A percentile compares a stretch with the other conserved stretches of the same genome.
Evolutionary conservation across 1,139 yeast genomes (phyloP).

Genomic region (Blastobotrys aristatus): DNA sequence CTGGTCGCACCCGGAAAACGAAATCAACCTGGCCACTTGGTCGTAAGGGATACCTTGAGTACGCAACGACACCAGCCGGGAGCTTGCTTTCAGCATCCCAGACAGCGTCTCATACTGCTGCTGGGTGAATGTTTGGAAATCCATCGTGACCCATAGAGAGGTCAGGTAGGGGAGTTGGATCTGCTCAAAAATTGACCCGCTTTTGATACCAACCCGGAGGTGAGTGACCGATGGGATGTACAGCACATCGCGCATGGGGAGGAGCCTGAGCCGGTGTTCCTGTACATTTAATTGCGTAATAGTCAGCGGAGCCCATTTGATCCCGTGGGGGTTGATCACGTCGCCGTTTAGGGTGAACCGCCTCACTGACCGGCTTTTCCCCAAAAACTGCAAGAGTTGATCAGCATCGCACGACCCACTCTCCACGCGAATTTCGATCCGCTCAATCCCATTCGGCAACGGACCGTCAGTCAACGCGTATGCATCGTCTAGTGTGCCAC

Average conservation of each 20-base stretch:
- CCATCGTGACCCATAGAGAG: slow-evolving; percentile 9
- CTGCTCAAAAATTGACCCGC: slow-evolving; percentile 9
- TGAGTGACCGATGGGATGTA: slow-evolving; percentile 1
- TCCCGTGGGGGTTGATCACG: slow-evolving; percentile 6
- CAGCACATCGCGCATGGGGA: background rate
- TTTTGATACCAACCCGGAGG: slow-evolving; percentile 4
- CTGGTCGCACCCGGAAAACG: slow-evolving; percentile 5
- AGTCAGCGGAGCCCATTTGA: slow-evolving; percentile 5
- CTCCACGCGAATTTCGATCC: slow-evolving; percentile 9
- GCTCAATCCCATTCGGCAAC: slow-evolving; percentile 5
- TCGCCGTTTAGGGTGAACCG: slow-evolving; percentile 7
- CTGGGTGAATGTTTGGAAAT: background rate
- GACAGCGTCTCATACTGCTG: slow-evolving; percentile 8
- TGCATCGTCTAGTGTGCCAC: slow-evolving; percentile 9
- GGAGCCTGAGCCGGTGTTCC: slow-evolving; percentile 1
- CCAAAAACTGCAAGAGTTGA: slow-evolving; percentile 3
- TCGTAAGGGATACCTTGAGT: slow-evolving; percentile 11
- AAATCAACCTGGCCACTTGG: slow-evolving; percentile 4
- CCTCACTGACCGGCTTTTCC: background rate
- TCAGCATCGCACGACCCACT: slow-evolving; percentile 4
- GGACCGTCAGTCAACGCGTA: slow-evolving; percentile 2
- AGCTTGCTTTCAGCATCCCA: background rate
- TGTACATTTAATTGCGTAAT: background rate
- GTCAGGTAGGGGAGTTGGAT: slow-evolving; percentile 7
- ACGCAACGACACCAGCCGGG: slow-evolving; percentile 3